These are phyloP conservation scores for Symbiodinium natans DNA, from an alignment of 73 alveolate genomes.

Conservation along the genomic window DNA sequence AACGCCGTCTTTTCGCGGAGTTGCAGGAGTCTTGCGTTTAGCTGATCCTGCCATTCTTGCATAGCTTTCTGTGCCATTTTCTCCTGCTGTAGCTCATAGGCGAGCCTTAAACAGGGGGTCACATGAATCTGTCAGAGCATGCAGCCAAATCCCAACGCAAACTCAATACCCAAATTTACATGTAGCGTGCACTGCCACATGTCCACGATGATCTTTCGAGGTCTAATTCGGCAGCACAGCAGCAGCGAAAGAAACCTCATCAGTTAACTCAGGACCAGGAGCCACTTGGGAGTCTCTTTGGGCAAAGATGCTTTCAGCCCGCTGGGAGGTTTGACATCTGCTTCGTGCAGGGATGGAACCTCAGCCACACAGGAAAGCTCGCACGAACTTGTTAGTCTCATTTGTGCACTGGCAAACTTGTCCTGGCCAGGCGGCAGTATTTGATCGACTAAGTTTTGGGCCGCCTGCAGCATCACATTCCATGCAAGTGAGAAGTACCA, in stretches of 20 bases:
- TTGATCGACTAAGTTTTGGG: neutral
- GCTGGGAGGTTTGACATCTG: neutral
- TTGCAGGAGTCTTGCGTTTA: neutral
- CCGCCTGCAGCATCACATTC: neutral
- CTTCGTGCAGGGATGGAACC: neutral
- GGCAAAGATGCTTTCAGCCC: neutral
- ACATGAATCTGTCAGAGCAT: neutral
- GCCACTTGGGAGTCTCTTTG: conserved; percentile 9
- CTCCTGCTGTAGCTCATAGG: conserved; percentile 77
- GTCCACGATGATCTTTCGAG: too few relatives aligned
- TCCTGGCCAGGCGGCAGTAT: neutral
- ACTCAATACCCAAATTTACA: too few relatives aligned
- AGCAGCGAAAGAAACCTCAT: too few relatives aligned
- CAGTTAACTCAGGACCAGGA: neutral
- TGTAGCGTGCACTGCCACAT: too few relatives aligned
- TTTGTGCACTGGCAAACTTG: too few relatives aligned
- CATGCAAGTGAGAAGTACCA: too few relatives aligned
- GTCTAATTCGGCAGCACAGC: too few relatives aligned
- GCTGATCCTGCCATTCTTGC: conserved; percentile 2
- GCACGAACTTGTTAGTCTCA: too few relatives aligned
- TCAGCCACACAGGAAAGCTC: neutral
- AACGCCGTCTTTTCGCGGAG: conserved; percentile 41
- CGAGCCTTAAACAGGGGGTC: conserved; percentile 12
- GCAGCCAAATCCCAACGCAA: neutral
- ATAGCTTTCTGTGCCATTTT: conserved; percentile 32